Evolutionary conservation across 805 yeast genomes (phyloP).

Genomic region (Alloascoidea africana): DNA sequence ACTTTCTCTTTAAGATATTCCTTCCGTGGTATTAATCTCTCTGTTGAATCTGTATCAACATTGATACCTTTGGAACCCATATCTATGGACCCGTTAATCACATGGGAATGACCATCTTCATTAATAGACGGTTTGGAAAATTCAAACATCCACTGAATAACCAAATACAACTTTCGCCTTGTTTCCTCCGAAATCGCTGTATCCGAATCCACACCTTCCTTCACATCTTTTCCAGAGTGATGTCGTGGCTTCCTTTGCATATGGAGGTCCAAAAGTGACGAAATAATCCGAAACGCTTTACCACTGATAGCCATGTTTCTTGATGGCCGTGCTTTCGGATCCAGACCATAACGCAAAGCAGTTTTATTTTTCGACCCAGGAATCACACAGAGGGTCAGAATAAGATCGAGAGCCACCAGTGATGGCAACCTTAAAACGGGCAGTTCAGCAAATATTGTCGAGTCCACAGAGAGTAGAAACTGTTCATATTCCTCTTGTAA

Average conservation of each 20-base stretch:
- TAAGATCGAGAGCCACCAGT: neutral
- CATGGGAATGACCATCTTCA: neutral
- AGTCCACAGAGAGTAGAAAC: neutral
- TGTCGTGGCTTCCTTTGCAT: too few relatives aligned
- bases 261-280: neutral
- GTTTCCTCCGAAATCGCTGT: neutral
- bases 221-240: too few relatives aligned
- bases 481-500: neutral
- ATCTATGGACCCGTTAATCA: neutral
- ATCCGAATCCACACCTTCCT: too few relatives aligned
- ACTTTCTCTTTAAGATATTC: neutral
- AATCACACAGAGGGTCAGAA: neutral
- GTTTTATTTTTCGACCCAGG: neutral
- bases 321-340: neutral
- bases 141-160: neutral
- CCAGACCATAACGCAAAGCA: neutral
- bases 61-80: too few relatives aligned
- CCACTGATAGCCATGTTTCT: neutral
- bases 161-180: neutral
- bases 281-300: neutral
- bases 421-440: neutral
- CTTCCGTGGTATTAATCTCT: neutral
- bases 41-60: neutral
- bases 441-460: neutral
- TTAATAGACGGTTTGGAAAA: too few relatives aligned